These are phyloP conservation scores for Sphagnum contortum DNA, from an alignment of 225 moss, liverwort and hornwort species.

Conservation along the genomic window DNA sequence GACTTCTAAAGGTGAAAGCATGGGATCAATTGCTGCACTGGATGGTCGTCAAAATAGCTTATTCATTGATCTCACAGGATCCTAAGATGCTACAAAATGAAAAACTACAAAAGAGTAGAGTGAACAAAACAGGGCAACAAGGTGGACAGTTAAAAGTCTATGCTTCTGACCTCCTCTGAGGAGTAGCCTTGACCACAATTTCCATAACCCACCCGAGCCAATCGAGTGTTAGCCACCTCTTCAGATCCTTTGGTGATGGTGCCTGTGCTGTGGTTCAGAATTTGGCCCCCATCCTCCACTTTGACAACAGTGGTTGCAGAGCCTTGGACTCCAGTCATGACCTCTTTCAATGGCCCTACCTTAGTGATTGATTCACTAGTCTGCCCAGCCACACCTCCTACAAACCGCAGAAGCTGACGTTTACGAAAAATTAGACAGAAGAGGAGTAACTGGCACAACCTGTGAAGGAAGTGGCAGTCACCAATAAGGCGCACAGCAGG, in stretches of 20 bases:
- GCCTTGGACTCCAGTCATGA: constrained; percentile 29
- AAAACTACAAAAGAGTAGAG: too few species aligned
- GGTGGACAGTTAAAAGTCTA: too few species aligned
- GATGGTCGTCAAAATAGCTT: too few species aligned
- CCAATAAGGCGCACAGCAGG: constrained; percentile 90
- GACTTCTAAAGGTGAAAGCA: too few species aligned
- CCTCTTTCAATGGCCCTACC: constrained; percentile 33
- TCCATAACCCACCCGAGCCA: constrained; percentile 68
- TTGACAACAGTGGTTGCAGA: constrained; percentile 32
- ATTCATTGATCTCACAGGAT: too few species aligned
- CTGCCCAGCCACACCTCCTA: constrained; percentile 25
- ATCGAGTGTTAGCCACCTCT: constrained; percentile 49
- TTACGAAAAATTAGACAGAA: constrained; percentile 96
- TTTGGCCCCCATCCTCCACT: constrained; percentile 55
- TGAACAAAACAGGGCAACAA: too few species aligned
- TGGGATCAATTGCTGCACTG: too few species aligned
- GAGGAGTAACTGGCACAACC: constrained; percentile 84
- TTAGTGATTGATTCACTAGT: constrained; percentile 4
- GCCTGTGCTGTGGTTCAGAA: constrained; percentile 19
- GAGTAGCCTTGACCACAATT: constrained; percentile 98
- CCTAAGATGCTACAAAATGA: too few species aligned
- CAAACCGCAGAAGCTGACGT: constrained; percentile 65
- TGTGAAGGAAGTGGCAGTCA: constrained; percentile 86
- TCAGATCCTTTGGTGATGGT: constrained; percentile 48
- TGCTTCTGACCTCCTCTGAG: constrained; percentile 68